Conservation (phyloP, 2,329 filamentous ascomycete species). For the Emergomyces pasteurianus region DNA sequence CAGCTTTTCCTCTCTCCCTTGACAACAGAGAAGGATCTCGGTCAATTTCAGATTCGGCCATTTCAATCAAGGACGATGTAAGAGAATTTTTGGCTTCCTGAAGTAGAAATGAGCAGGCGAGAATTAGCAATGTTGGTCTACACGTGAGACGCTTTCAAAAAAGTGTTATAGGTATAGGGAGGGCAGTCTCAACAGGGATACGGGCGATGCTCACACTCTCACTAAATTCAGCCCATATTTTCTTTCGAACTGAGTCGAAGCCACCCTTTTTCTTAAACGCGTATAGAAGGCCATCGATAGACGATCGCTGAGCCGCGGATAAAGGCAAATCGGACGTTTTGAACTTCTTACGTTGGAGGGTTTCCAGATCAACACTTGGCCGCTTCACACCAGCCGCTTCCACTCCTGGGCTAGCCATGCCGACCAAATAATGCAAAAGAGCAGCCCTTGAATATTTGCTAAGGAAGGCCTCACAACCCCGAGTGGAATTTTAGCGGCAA, state of each 20-base stretch:
- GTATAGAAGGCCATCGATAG: conserved; percentile 49
- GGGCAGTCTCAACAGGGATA: neutral
- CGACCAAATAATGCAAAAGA: neutral
- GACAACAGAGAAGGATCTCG: conserved; percentile 49
- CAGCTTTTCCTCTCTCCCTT: conserved; percentile 50
- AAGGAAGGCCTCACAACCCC: neutral
- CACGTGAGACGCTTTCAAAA: neutral
- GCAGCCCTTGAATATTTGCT: neutral
- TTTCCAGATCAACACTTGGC: conserved; percentile 22
- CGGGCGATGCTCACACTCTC: conserved; percentile 33
- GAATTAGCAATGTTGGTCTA: neutral
- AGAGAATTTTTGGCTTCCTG: conserved; percentile 44
- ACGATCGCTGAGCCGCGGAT: conserved; percentile 43
- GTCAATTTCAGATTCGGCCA: conserved; percentile 51
- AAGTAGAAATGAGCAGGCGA: neutral
- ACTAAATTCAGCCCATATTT: conserved; percentile 47
- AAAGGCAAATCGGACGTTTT: conserved; percentile 51
- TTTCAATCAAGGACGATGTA: conserved; percentile 39
- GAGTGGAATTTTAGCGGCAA: neutral
- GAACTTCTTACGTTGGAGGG: conserved; percentile 36
- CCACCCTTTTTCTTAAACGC: conserved; percentile 57
- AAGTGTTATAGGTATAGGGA: neutral
- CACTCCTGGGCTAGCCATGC: conserved; percentile 23
- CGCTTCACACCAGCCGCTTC: conserved; percentile 19
- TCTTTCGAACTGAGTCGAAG: conserved; percentile 51